Evolutionary conservation across 352 stramenopile genomes (phyloP).

Genomic region (Phytopythium montanum): DNA sequence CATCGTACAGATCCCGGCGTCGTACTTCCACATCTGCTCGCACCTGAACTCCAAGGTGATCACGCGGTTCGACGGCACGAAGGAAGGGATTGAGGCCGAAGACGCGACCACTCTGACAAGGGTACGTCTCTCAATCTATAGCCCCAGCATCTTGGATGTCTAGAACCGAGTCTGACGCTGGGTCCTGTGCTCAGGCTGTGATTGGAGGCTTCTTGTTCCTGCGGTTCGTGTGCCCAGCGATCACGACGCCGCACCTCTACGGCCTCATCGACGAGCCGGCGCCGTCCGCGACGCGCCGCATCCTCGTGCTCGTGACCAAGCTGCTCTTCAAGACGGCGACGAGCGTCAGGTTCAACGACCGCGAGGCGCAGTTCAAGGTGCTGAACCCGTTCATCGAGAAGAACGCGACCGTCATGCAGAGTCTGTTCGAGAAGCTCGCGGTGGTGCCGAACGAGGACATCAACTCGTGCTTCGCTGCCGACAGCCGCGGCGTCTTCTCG

Average conservation of each 20-base stretch:
- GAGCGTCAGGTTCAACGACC: conserved; percentile 80
- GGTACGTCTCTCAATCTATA: conserved; percentile 16
- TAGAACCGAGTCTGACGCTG: neutral
- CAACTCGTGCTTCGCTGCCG: conserved; percentile 67
- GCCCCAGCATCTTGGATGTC: neutral
- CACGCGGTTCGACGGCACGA: conserved; percentile 59
- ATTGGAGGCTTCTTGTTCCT: conserved; percentile 88
- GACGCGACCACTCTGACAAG: conserved; percentile 52
- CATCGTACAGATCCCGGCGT: conserved; percentile 46
- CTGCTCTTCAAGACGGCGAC: conserved; percentile 88
- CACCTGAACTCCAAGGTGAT: conserved; percentile 72
- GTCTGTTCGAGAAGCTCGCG: conserved; percentile 73
- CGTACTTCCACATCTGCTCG: conserved; percentile 78
- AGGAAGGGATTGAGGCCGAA: conserved; percentile 50
- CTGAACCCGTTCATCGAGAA: conserved; percentile 87
- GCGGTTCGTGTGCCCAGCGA: conserved; percentile 84
- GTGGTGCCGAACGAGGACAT: conserved; percentile 59
- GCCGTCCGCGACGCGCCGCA: conserved; percentile 58
- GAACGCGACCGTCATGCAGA: conserved; percentile 73
- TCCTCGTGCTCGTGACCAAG: conserved; percentile 87
- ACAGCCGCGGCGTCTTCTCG: conserved; percentile 74
- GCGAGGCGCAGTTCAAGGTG: conserved; percentile 77
- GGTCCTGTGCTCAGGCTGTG: conserved; percentile 40
- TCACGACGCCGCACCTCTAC: conserved; percentile 85
- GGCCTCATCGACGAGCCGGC: conserved; percentile 74